Evolutionary conservation across 2,329 filamentous ascomycete genomes (phyloP), one percentile per base, ranked within the genome.

Genomic region (Trichoderma atrobrunneum): DNA sequence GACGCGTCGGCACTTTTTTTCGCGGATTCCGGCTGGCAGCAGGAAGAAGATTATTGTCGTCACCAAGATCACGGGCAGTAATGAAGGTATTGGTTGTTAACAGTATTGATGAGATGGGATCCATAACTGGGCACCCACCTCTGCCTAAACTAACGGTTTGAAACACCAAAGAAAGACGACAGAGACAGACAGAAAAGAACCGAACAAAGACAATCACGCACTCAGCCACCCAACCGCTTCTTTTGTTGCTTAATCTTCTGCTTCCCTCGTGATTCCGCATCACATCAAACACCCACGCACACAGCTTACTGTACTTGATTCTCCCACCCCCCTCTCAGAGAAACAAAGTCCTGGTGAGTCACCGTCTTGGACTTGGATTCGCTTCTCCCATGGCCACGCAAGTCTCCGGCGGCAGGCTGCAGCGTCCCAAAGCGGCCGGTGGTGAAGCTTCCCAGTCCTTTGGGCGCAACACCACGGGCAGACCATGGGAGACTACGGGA

Each of bases 321-420:
- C 48, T 54, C 48, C 43, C 43, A 51, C 48, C 21, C n/a, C 48
- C 21, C n/a, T 21, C 21, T 54, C 21, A 54, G 21, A 54, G 21
- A 11, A 24, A 14, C n/a, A 54, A 54, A 60, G 57, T 60, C 57
- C 57, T 60, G 57, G 66, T 72, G 71, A 72, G 54, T 72, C 71
- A 72, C 66, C 36, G 39, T 66, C 70, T 56, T 72, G 64, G 56
- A 72, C 1, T 69, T 72, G 64, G 39, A 72, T 69, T 61, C 56
- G 71, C 36, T 70, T 72, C 66, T 26, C 43, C 59, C 26, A 43
- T 60, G 70, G 70, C 63, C 64, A 69, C 70, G 43, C 54, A 72
- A 43, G 24, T 43, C 63, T 32, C 59, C 66, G 39, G 54, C 64
- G 63, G 71, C 57, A 72, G 71, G 71, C 71, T 72, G 71, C 71